A percentile compares a stretch with the other conserved stretches of the same genome.
Conservation (phyloP, 148 eudicot species). For the Oxyria digyna region DNA sequence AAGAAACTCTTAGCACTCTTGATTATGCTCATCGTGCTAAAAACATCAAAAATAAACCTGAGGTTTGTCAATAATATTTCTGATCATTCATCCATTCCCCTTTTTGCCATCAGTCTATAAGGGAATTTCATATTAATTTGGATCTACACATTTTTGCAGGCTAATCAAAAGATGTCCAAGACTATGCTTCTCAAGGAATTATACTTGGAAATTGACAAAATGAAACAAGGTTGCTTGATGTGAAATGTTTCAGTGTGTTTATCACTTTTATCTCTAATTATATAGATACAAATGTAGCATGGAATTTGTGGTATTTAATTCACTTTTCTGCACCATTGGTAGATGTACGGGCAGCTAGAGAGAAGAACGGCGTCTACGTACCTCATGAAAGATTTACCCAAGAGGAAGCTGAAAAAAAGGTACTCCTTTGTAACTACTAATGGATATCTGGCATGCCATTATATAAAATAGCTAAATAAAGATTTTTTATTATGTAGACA, state of each 20-base stretch:
- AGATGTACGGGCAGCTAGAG: conserved; percentile 89
- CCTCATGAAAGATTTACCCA: conserved; percentile 62
- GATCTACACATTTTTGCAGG: conserved; percentile 31
- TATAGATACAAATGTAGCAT: background rate
- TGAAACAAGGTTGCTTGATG: conserved; percentile 61
- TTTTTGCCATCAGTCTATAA: background rate
- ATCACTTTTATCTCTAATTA: background rate
- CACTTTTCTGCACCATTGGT: conserved; percentile 6
- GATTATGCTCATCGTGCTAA: conserved; percentile 90
- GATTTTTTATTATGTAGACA: conserved; percentile 26
- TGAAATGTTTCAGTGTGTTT: background rate
- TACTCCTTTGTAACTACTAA: background rate
- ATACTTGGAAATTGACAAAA: conserved; percentile 65
- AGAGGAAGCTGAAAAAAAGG: conserved; percentile 93
- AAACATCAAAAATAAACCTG: conserved; percentile 81
- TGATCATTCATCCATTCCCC: background rate
- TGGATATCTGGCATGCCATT: background rate
- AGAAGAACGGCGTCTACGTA: conserved; percentile 79
- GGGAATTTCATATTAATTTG: background rate
- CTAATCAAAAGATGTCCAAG: conserved; percentile 68
- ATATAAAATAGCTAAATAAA: background rate
- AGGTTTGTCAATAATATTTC: conserved; percentile 29
- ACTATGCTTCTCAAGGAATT: conserved; percentile 68
- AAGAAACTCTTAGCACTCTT: conserved; percentile 84
- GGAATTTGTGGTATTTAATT: background rate